phyloP scores from a whole-genome alignment of 768 basidiomycete species.

The Termitomyces sp. region DNA sequence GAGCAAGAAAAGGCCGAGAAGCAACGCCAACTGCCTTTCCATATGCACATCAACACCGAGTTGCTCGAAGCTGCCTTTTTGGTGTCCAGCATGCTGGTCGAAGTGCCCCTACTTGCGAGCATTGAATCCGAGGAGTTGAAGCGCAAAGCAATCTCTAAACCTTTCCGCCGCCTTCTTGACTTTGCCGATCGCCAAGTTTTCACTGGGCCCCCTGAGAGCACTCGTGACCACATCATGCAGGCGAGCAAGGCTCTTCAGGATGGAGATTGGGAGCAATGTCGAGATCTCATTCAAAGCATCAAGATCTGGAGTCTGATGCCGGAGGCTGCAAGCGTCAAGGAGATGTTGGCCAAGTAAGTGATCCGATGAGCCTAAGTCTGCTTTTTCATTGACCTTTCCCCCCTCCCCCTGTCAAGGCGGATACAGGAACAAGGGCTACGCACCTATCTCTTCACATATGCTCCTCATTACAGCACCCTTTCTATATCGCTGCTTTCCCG shows the following conservation, averaged over 20 bases:
- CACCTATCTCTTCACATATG: slow-evolving; percentile 98
- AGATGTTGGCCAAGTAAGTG: slow-evolving; percentile 87
- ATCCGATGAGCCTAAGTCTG: not conserved
- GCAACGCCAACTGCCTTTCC: slow-evolving; percentile 94
- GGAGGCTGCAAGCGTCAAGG: slow-evolving; percentile 79
- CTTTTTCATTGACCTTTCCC: not conserved
- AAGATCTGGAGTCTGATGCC: slow-evolving; percentile 99
- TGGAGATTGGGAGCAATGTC: slow-evolving; percentile 95
- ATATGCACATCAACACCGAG: slow-evolving; percentile 99
- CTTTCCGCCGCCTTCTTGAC: slow-evolving; percentile 91
- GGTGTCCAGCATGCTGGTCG: slow-evolving; percentile 97
- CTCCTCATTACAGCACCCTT: slow-evolving; percentile 86
- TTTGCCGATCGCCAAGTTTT: slow-evolving; percentile 98
- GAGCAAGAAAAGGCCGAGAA: slow-evolving; percentile 98
- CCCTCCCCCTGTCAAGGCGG: slow-evolving; percentile 48
- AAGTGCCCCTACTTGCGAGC: slow-evolving; percentile 91
- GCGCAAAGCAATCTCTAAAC: slow-evolving; percentile 92
- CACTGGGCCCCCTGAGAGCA: slow-evolving; percentile 97
- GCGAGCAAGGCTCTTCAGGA: slow-evolving; percentile 94
- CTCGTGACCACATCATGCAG: slow-evolving; percentile 98
- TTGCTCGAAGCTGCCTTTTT: slow-evolving; percentile 96
- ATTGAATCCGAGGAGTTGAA: slow-evolving; percentile 92
- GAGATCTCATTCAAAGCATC: slow-evolving; percentile 90
- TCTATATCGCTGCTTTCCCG: slow-evolving; percentile 83
- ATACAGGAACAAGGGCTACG: slow-evolving; percentile 97